A percentile compares a stretch with the other conserved stretches of the same genome.
phyloP scores from a whole-genome alignment of 441 rosid genomes.

The Gossypium aridum region DNA sequence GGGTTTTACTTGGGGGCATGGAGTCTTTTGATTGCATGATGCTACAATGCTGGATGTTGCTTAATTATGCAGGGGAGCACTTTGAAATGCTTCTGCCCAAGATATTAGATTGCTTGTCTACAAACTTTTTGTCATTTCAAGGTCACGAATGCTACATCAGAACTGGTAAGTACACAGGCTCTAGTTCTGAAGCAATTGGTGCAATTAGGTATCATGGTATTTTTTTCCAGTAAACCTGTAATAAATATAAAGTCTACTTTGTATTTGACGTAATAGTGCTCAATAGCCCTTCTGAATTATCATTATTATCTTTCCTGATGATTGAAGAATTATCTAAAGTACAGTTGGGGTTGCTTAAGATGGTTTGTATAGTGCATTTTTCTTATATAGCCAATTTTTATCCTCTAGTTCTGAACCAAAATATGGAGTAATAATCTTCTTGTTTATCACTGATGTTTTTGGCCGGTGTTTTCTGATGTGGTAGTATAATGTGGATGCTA shows the following conservation, averaged over 20 bases:
- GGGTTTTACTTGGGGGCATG: constrained; percentile 3
- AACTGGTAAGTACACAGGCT: constrained; percentile 50
- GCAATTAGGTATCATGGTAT: neutral
- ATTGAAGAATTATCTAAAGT: neutral
- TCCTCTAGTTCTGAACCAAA: neutral
- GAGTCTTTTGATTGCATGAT: constrained; percentile 10
- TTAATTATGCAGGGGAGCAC: constrained; percentile 70
- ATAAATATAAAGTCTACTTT: neutral
- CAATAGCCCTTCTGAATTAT: neutral
- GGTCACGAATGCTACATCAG: constrained; percentile 86
- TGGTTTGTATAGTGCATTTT: neutral
- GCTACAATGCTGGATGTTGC: constrained; percentile 16
- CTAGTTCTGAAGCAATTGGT: neutral
- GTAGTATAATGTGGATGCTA: neutral
- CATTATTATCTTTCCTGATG: neutral
- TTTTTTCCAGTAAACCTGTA: neutral
- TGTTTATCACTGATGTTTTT: neutral
- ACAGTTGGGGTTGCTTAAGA: neutral
- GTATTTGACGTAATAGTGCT: neutral
- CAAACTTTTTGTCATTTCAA: constrained; percentile 78
- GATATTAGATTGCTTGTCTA: constrained; percentile 81
- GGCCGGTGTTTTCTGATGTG: neutral
- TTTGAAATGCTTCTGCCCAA: constrained; percentile 68
- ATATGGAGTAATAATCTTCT: constrained; percentile 1
- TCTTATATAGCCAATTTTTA: neutral